Evolutionary conservation across 345 rosid species (phyloP).

Genomic region (Ceriops tagal): DNA sequence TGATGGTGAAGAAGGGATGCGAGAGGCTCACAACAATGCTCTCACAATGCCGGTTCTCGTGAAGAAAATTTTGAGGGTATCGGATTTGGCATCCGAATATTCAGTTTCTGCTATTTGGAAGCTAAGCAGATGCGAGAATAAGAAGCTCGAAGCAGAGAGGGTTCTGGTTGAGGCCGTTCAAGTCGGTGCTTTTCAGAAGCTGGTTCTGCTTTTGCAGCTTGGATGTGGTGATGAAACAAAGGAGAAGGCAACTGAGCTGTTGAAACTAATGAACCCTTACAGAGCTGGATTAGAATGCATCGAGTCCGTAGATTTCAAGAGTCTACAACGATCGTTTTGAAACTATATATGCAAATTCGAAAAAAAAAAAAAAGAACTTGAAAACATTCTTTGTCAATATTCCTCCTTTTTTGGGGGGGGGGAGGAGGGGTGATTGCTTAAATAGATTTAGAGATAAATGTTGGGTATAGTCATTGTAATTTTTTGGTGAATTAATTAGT

Average conservation of each 20-base stretch:
- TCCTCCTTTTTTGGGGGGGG: neutral
- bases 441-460: too few species aligned
- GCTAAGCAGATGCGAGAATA: constrained; percentile 29
- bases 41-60: constrained; percentile 46
- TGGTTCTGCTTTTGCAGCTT: constrained; percentile 48
- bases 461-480: too few species aligned
- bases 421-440: too few species aligned
- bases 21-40: constrained; percentile 34
- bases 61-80: constrained; percentile 44
- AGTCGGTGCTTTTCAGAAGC: constrained; percentile 58
- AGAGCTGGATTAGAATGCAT: constrained; percentile 52
- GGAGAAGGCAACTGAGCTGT: constrained; percentile 52
- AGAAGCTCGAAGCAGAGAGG: constrained; percentile 18
- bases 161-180: constrained; percentile 41
- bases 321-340: constrained; percentile 54
- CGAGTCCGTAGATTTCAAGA: constrained; percentile 57
- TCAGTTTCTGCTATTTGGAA: constrained; percentile 47
- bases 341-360: neutral
- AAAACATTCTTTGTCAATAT: neutral
- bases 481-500: too few species aligned
- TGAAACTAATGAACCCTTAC: constrained; percentile 57
- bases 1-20: constrained; percentile 33
- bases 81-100: constrained; percentile 34
- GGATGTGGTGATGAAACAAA: constrained; percentile 46
- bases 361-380: too few species aligned